Percentiles rank a stretch among this genome's conserved stretches.
These are phyloP conservation scores for Aspergillus biplanus DNA, from an alignment of 495 filamentous ascomycete species.

Conservation along the genomic window DNA sequence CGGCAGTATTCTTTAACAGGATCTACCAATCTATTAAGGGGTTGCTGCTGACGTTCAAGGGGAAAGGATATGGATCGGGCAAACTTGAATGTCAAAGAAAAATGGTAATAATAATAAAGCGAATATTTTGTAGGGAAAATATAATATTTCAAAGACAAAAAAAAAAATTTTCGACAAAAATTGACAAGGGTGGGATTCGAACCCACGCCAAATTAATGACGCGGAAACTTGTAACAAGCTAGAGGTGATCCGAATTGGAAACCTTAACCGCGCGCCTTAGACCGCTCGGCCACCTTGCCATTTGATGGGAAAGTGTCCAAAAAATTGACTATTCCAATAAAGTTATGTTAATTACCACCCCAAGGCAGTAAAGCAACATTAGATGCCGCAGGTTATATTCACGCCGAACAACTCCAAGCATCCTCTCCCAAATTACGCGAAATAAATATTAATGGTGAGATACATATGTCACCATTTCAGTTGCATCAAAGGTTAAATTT, in stretches of 20 bases:
- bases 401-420: too few species aligned
- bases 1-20: too few species aligned
- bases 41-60: too few species aligned
- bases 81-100: too few species aligned
- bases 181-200: slow-evolving; percentile 53
- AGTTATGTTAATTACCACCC: too few species aligned
- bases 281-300: slow-evolving; percentile 26
- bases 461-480: too few species aligned
- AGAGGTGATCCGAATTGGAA: slow-evolving; percentile 13
- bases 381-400: too few species aligned
- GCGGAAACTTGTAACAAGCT: slow-evolving; percentile 21
- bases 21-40: neutral
- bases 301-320: neutral
- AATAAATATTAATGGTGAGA: too few species aligned
- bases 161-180: slow-evolving; percentile 9
- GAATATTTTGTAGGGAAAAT: neutral
- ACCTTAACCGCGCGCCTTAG: slow-evolving; percentile 26
- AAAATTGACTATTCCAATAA: neutral
- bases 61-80: too few species aligned
- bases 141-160: neutral
- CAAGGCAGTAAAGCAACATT: too few species aligned
- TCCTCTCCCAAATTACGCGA: too few species aligned
- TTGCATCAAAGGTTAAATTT: too few species aligned
- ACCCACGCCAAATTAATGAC: slow-evolving; percentile 41
- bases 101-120: neutral